phyloP scores from a whole-genome alignment of 805 yeast genomes.

The Pichia heedii region DNA sequence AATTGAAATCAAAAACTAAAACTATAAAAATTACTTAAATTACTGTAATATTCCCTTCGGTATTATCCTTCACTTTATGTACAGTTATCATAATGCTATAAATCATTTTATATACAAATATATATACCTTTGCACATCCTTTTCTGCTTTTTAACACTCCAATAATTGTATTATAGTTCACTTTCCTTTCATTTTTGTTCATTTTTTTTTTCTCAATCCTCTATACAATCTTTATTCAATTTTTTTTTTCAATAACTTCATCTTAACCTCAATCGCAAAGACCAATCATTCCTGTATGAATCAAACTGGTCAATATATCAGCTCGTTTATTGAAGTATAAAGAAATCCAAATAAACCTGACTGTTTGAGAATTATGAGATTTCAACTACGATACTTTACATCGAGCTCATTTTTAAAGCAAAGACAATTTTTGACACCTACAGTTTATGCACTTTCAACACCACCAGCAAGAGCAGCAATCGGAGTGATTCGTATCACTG shows the following conservation, averaged over 20 bases:
- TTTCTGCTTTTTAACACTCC: neutral
- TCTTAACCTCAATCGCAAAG: no score
- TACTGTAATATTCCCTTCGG: no score
- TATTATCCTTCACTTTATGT: no score
- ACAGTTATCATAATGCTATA: neutral
- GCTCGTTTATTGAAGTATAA: no score
- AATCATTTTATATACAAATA: neutral
- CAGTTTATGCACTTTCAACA: slow-evolving; percentile 88
- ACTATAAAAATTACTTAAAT: no score
- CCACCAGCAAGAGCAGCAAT: slow-evolving; percentile 76
- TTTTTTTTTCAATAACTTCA: no score
- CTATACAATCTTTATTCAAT: no score
- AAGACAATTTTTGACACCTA: slow-evolving; percentile 32
- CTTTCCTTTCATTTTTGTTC: neutral
- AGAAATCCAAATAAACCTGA: no score
- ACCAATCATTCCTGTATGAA: no score
- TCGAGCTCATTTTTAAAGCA: neutral
- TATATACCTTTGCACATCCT: neutral
- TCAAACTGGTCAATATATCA: no score
- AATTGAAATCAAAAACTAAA: no score
- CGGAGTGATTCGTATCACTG: slow-evolving; percentile 78
- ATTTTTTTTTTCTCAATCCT: neutral
- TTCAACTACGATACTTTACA: neutral
- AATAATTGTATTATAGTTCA: neutral
- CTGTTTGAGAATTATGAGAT: no score